Base-by-base conservation (phyloP, 164 flowering plant species). In the Annona squamosa region DNA sequence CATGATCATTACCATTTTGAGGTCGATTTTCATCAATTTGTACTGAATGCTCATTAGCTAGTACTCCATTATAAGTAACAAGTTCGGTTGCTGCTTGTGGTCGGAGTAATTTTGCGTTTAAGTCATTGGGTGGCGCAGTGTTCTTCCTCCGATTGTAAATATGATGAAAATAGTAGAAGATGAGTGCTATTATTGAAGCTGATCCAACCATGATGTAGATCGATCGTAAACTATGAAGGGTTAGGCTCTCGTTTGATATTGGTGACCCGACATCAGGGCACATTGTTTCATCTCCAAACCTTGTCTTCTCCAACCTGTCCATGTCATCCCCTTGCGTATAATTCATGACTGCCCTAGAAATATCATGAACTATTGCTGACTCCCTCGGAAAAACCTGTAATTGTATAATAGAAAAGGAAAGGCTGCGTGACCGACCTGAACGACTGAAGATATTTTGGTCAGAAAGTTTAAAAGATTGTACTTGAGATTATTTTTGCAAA, bases 331-430 rank as follows among this genome's bases (percentile, higher is more conserved):
- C 76, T 67, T 73, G 77, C 68, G n/a, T 69, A 44, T 46, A 73
- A 68, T 67, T 82, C 69, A 73, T 37, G 17, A 73, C 19, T 44
- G 71, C 76, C 17, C 71, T 57, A 0, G 76, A 67, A 43, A 73
- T 43, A 48, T 73, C 76, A 5, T 81, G 19, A n/a, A 80, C 76
- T 12, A 79, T 42, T 1, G 79, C 79, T 1, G 78, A 75, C 10
- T 72, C 74, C 69, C n/a, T 71, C 4, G 82, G 82, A 67, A 82
- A 78, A 1, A 63, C 82, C 82, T 77, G 43, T 42, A 3, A 52
- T 26, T 26, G 37, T 26, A 26, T 26, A 26, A 26, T 26, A 26
- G 37, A 26, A 26, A 26, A 26, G 37, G 37, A 26, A 26, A 26
- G 37, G 37, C 37, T 26, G 37, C 37, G 37, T 26, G 37, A 26